Evolutionary conservation across 306 rosid species (phyloP), one percentile per base, ranked within the genome.

Genomic region (Vigna mungo): DNA sequence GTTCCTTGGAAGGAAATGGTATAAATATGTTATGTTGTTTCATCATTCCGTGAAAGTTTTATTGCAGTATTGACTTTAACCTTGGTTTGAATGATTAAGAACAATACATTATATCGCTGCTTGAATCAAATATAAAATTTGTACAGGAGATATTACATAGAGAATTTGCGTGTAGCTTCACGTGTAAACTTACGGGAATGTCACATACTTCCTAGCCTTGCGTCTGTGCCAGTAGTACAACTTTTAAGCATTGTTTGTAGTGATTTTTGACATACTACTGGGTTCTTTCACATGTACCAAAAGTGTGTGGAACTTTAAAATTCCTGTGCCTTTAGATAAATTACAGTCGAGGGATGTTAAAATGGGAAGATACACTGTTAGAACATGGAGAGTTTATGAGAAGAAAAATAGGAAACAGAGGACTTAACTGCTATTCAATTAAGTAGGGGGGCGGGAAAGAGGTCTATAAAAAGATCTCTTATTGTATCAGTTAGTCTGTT

Each of bases 1-100:
- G 96, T 92, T 77, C 99, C 97, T 73, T 95, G 97, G 99, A 78
- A 85, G 80, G 93, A 91, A 85, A 95, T 95, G 99, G 99, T 95
- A 89, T 81, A 73, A 61, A 73, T 71, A 72, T 76, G 60, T 74
- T 76, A 49, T 64, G 48, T 80, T 60, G 48, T 18, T 77, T 66
- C 65, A 71, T 78, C 60, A 36, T 72, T 68, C 65, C 56, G 56
- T 49, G 25, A 20, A 39, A 13, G 18, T 51, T 77, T 41, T 36
- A 21, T 53, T 36, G 54, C 71, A 37, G 15, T 68, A 18, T 59
- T 73, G 60, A 17, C 67, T 79, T 55, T 18, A 71, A 51, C 39
- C 11, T 71, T 59, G 71, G 60, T 46, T 65, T 36, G 10, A 54
- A 34, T 70, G 77, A 49, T 74, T 47, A 56, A 20, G 18, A 46